Conservation (phyloP, 441 rosid genomes). For the Pelargonium cotyledonis region DNA sequence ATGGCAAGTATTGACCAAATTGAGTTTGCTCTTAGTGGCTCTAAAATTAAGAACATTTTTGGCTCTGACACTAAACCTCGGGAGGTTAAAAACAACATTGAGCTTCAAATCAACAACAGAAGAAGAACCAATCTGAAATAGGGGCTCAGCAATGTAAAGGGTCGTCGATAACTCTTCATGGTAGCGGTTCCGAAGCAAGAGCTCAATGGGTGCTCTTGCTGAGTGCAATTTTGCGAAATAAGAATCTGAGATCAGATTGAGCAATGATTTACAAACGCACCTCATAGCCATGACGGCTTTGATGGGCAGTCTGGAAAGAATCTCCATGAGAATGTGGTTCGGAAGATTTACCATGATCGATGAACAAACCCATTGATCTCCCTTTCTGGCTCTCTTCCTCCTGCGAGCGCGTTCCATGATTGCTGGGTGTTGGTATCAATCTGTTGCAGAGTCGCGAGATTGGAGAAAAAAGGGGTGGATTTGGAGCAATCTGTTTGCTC, state of each 20-base stretch:
- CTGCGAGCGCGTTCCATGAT: not conserved
- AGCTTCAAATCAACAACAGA: not conserved
- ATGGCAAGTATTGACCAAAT: not conserved
- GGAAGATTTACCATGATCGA: not conserved
- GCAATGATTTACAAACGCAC: not conserved
- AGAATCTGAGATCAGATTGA: not conserved
- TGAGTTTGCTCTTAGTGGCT: conserved; percentile 1
- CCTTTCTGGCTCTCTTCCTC: not conserved
- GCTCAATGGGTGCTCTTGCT: not conserved
- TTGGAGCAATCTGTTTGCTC: no score
- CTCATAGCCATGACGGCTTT: not conserved
- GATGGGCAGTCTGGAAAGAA: not conserved
- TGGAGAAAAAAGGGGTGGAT: no score
- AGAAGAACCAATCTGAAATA: not conserved
- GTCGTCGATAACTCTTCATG: not conserved
- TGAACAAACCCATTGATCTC: not conserved
- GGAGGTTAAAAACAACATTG: not conserved
- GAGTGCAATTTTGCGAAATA: not conserved
- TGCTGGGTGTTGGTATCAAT: no score
- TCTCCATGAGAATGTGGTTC: conserved; percentile 1
- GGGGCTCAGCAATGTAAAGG: not conserved
- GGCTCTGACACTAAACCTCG: not conserved
- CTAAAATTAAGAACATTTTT: not conserved
- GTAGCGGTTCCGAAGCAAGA: not conserved
- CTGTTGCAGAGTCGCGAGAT: no score